These are phyloP conservation scores for Pichia gijzeniarum DNA, from an alignment of 805 yeast species.

Conservation along the genomic window DNA sequence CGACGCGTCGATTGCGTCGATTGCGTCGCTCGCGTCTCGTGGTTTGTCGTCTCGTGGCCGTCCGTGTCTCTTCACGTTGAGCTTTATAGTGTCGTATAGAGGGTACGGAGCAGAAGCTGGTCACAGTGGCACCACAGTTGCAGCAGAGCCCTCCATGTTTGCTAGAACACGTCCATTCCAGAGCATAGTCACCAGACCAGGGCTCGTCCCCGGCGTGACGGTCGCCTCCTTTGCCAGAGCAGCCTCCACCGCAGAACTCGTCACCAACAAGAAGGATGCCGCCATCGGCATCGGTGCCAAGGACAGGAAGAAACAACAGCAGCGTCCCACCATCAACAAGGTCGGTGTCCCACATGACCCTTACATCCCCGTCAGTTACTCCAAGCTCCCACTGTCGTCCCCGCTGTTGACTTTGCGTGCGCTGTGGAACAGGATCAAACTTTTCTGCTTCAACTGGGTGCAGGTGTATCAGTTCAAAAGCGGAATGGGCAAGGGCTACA, in stretches of 20 bases:
- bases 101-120: too few species aligned
- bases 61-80: too few species aligned
- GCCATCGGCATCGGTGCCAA: constrained; percentile 11
- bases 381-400: constrained; percentile 14
- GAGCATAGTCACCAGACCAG: too few species aligned
- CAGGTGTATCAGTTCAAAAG: constrained; percentile 39
- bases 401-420: constrained; percentile 42
- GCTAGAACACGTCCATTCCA: too few species aligned
- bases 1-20: too few species aligned
- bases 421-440: constrained; percentile 55
- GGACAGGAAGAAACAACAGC: constrained; percentile 15
- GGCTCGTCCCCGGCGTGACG: too few species aligned
- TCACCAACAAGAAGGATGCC: constrained; percentile 10
- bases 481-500: constrained; percentile 33
- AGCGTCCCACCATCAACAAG: constrained; percentile 28
- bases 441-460: constrained; percentile 61
- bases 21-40: too few species aligned
- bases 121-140: too few species aligned
- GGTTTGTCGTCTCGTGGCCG: too few species aligned
- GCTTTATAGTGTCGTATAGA: too few species aligned
- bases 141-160: constrained; percentile 1
- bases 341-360: constrained; percentile 33
- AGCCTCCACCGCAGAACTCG: constrained; percentile 10
- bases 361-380: constrained; percentile 46
- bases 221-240: constrained; percentile 4